Conservation (phyloP, 75 land plant species). For the Cryptomeria japonica region DNA sequence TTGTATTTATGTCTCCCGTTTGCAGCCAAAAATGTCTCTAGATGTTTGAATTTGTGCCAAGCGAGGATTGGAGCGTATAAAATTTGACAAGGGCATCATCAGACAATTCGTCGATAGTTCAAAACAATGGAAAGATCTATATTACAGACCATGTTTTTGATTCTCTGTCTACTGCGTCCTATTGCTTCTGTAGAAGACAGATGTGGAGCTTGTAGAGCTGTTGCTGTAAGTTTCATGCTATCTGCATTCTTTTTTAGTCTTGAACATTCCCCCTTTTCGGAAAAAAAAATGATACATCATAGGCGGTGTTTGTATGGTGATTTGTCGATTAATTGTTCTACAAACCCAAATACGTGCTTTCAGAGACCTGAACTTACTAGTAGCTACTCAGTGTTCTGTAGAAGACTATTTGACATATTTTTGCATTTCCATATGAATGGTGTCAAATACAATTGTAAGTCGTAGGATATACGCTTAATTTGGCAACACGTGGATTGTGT, state of each 20-base stretch:
- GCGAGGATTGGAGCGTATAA: background rate
- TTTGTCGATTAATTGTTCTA: background rate
- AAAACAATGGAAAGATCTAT: background rate
- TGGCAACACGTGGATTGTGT: too few species aligned
- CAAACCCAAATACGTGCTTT: background rate
- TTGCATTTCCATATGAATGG: background rate
- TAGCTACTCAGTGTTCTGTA: background rate
- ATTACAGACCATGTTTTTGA: background rate
- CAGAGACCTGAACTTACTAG: background rate
- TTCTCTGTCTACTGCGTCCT: background rate
- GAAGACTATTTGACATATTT: background rate
- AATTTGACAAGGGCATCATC: background rate
- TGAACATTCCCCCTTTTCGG: too few species aligned
- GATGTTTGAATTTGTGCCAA: background rate
- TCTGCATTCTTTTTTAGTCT: background rate
- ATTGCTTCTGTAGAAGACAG: slow-evolving; percentile 50
- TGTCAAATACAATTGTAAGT: background rate
- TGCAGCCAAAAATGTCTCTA: too few species aligned
- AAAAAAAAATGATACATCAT: too few species aligned
- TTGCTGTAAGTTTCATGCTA: slow-evolving; percentile 45
- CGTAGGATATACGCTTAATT: too few species aligned
- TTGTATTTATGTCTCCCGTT: too few species aligned
- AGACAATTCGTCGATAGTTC: background rate
- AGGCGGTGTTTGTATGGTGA: too few species aligned
- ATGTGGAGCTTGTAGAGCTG: slow-evolving; percentile 71